Evolutionary conservation across 2,329 filamentous ascomycete species (phyloP).

Genomic region (Neofusicoccum umdonicola): DNA sequence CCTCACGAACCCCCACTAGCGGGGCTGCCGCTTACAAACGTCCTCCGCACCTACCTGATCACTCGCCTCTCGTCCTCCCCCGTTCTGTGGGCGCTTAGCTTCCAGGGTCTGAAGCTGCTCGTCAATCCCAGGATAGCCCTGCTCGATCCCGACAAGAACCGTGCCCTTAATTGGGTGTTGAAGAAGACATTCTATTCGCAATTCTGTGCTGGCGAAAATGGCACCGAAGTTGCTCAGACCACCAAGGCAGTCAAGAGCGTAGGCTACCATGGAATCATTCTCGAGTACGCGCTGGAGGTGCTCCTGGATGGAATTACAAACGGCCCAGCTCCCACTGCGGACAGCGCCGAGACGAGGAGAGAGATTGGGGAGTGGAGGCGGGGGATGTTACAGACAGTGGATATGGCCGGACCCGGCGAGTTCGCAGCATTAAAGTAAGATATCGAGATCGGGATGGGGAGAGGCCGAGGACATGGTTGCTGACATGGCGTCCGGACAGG

Average conservation of each 20-base stretch:
- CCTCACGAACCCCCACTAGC: background rate
- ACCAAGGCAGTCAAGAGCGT: slow-evolving; percentile 66
- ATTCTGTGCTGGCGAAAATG: slow-evolving; percentile 81
- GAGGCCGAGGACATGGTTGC: background rate
- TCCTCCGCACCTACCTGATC: slow-evolving; percentile 16
- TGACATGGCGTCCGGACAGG: slow-evolving; percentile 34
- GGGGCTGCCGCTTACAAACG: background rate
- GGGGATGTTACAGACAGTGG: slow-evolving; percentile 71
- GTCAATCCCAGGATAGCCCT: background rate
- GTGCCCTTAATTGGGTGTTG: slow-evolving; percentile 65
- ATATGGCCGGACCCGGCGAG: slow-evolving; percentile 44
- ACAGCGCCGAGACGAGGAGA: slow-evolving; percentile 49
- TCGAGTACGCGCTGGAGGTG: slow-evolving; percentile 74
- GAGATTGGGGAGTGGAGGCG: slow-evolving; percentile 69
- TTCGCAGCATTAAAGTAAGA: slow-evolving; percentile 48
- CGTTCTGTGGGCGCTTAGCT: background rate
- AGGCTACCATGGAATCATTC: slow-evolving; percentile 81
- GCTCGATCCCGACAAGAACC: slow-evolving; percentile 26
- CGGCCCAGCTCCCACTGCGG: background rate
- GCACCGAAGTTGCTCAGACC: slow-evolving; percentile 59
- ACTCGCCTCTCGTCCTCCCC: slow-evolving; percentile 10
- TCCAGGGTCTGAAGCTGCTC: background rate
- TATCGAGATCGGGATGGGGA: too few relatives aligned
- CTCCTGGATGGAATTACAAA: slow-evolving; percentile 33
- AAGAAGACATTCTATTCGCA: slow-evolving; percentile 85